A percentile compares a stretch with the other conserved stretches of the same genome.
Conservation (phyloP, 495 filamentous ascomycete species). For the Penicillium crystallinum region DNA sequence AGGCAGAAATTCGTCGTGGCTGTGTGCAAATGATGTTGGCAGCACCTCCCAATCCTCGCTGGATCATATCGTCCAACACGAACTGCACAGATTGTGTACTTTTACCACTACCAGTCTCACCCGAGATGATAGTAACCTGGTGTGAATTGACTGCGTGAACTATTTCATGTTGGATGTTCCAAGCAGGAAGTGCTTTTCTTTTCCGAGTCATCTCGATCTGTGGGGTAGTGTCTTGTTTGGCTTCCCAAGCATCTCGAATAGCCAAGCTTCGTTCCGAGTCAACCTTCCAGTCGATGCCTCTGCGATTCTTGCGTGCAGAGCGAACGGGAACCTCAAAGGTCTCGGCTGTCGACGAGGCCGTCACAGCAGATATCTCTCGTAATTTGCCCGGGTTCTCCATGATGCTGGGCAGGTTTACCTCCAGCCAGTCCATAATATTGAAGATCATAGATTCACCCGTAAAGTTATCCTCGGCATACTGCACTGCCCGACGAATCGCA, state of each 20-base stretch:
- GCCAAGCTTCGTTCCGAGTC: conserved; percentile 35
- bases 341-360: conserved; percentile 24
- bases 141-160: conserved; percentile 63
- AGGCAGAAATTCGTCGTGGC: conserved; percentile 87
- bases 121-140: conserved; percentile 92
- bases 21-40: conserved; percentile 97
- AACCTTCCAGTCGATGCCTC: conserved; percentile 35
- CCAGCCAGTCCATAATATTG: conserved; percentile 84
- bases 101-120: conserved; percentile 95
- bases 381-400: conserved; percentile 78
- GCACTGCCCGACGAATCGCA: conserved; percentile 71
- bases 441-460: conserved; percentile 84
- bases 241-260: conserved; percentile 48
- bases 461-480: conserved; percentile 60
- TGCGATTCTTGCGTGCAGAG: conserved; percentile 42
- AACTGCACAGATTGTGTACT: conserved; percentile 97
- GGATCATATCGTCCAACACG: conserved; percentile 85
- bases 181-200: conserved; percentile 76
- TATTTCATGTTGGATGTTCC: conserved; percentile 73
- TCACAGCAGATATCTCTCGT: conserved; percentile 69
- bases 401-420: conserved; percentile 67
- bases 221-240: conserved; percentile 48
- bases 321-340: conserved; percentile 41
- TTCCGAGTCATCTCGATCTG: conserved; percentile 66
- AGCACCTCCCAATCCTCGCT: conserved; percentile 61